Conservation (phyloP, 768 basidiomycete species). For the Chiua virens region DNA sequence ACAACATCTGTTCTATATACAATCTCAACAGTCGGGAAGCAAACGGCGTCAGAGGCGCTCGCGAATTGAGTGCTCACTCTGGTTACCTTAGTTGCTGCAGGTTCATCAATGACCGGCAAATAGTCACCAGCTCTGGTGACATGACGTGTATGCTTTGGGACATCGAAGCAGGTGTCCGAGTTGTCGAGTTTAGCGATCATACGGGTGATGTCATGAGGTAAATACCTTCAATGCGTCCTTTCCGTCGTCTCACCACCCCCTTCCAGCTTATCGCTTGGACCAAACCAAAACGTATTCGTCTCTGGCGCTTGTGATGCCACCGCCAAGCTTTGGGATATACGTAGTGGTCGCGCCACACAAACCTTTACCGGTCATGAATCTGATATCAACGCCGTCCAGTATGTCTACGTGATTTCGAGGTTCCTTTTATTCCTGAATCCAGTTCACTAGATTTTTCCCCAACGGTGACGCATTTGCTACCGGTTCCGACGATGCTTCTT, state of each 20-base stretch:
- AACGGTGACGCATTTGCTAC: conserved; percentile 99
- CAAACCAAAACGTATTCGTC: conserved; percentile 95
- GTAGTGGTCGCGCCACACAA: conserved; percentile 95
- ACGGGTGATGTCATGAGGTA: conserved; percentile 99
- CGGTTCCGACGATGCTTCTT: conserved; percentile 98
- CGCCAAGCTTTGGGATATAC: conserved; percentile 98
- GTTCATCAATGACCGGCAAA: conserved; percentile 98
- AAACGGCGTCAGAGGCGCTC: conserved; percentile 83
- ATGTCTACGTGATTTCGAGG: conserved; percentile 35
- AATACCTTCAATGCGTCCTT: conserved; percentile 1
- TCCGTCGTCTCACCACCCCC: conserved; percentile 9
- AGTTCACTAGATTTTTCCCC: conserved; percentile 84
- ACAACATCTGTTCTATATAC: conserved; percentile 99
- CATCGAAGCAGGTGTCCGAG: conserved; percentile 94
- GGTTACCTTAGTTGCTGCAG: conserved; percentile 98
- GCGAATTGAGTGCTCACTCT: conserved; percentile 95
- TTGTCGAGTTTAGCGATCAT: conserved; percentile 99
- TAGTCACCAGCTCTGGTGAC: conserved; percentile 95
- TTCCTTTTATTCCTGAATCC: conserved; percentile 6
- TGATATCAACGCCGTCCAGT: conserved; percentile 99
- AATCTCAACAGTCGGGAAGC: conserved; percentile 77
- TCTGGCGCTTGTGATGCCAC: conserved; percentile 99
- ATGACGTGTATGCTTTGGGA: conserved; percentile 99
- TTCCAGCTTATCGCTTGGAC: conserved; percentile 85
- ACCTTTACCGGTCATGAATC: conserved; percentile 99